Conservation (phyloP, 352 stramenopile species). For the Halophytophthora polymorphica region DNA sequence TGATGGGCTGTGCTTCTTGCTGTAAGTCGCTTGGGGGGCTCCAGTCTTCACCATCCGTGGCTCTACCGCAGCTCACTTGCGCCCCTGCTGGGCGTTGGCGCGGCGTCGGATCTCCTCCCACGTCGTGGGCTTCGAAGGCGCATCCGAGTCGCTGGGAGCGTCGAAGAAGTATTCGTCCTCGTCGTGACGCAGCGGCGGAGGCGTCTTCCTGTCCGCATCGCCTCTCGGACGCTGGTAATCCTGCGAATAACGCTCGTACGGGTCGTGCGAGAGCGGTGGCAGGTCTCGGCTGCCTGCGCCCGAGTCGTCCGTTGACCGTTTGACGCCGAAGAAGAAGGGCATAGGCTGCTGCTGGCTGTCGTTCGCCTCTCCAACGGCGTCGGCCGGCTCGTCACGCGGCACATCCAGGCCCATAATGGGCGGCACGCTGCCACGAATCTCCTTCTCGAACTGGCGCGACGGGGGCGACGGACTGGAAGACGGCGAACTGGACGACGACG, state of each 20-base stretch:
- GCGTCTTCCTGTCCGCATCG: constrained; percentile 10
- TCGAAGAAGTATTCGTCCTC: constrained; percentile 58
- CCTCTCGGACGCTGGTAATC: constrained; percentile 6
- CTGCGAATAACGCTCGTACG: constrained; percentile 27
- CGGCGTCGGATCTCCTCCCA: constrained; percentile 79
- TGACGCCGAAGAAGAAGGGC: constrained; percentile 58
- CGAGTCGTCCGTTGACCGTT: constrained; percentile 5
- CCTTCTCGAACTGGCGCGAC: constrained; percentile 13
- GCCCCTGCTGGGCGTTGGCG: constrained; percentile 26
- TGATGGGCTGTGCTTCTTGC: too few relatives aligned
- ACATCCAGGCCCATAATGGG: constrained; percentile 28
- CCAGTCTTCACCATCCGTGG: too few relatives aligned
- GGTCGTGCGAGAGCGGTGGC: constrained; percentile 36
- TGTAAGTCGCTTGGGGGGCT: too few relatives aligned
- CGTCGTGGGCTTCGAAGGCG: constrained; percentile 41
- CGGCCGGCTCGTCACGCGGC: constrained; percentile 13
- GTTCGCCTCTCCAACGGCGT: constrained; percentile 21
- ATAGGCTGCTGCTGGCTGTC: constrained; percentile 17
- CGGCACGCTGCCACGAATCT: constrained; percentile 16
- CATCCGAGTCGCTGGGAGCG: constrained; percentile 17
- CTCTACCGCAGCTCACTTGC: constrained; percentile 32
- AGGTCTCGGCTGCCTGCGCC: constrained; percentile 15
- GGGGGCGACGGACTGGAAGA: constrained; percentile 4
- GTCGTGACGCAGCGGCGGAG: constrained; percentile 26
- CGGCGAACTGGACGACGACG: constrained; percentile 9